Conservation (phyloP, 345 rosid species). For the Excoecaria agallocha region DNA sequence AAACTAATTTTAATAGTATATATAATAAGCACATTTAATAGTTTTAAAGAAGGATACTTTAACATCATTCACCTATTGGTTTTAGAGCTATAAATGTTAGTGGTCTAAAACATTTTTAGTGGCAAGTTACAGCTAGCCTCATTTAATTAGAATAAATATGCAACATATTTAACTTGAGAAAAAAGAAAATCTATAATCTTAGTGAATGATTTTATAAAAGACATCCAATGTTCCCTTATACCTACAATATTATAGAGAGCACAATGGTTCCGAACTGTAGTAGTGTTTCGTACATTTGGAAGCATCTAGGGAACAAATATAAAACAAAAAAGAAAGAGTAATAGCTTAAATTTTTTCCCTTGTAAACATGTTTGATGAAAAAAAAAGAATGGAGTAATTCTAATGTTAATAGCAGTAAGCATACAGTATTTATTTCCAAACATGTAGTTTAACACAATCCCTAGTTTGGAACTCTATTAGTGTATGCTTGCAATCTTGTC, state of each 20-base stretch:
- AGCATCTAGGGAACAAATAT: conserved; percentile 49
- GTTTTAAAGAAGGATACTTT: no score
- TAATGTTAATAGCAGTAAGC: not conserved
- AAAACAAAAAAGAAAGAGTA: not conserved
- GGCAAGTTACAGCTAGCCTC: no score
- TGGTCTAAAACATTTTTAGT: no score
- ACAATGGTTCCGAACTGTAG: conserved; percentile 74
- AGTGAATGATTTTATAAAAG: conserved; percentile 74
- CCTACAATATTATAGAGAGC: conserved; percentile 88
- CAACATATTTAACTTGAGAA: no score
- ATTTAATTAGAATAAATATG: no score
- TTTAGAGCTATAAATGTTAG: no score
- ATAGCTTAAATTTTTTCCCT: not conserved
- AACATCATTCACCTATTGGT: no score
- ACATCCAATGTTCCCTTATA: conserved; percentile 93
- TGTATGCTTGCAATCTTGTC: conserved; percentile 96
- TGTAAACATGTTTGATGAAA: no score
- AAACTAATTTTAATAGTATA: no score
- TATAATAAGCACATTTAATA: no score
- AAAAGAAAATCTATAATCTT: conserved; percentile 47
- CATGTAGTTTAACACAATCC: conserved; percentile 15
- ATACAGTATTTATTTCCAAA: conserved; percentile 12
- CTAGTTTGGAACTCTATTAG: conserved; percentile 61
- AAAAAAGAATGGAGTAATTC: no score
- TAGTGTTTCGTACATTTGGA: conserved; percentile 72